Percentiles rank a stretch among this genome's conserved stretches.
phyloP scores from a whole-genome alignment of 371 early-diverging fungal genomes.

The Actinomortierella wolfii region DNA sequence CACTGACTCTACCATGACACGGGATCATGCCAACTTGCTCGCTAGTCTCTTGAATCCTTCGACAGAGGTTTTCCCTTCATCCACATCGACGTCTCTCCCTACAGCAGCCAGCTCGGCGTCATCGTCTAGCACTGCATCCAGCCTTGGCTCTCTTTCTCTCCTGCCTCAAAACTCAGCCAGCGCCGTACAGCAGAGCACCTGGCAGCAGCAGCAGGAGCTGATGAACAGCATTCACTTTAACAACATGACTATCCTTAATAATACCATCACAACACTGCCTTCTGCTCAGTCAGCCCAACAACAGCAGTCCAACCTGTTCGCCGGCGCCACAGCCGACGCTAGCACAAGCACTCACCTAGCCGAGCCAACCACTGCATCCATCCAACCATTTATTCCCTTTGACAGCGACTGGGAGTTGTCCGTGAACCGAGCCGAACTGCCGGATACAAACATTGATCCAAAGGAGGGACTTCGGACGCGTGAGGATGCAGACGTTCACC shows the following conservation, averaged over 20 bases:
- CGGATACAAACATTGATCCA: slow-evolving; percentile 22
- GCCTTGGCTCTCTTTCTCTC: no score
- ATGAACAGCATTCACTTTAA: slow-evolving; percentile 39
- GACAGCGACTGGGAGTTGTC: slow-evolving; percentile 36
- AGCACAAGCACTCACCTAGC: slow-evolving; percentile 1
- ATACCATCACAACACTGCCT: neutral
- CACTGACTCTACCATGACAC: slow-evolving; percentile 21
- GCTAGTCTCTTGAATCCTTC: slow-evolving; percentile 34
- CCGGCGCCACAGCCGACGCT: neutral
- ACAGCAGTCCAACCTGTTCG: slow-evolving; percentile 1
- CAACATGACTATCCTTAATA: slow-evolving; percentile 43
- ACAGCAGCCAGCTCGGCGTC: no score
- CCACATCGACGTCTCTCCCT: no score
- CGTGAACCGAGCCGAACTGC: slow-evolving; percentile 34
- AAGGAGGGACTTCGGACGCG: slow-evolving; percentile 22
- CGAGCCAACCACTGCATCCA: slow-evolving; percentile 4
- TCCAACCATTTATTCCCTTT: slow-evolving; percentile 35
- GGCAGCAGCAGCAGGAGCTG: slow-evolving; percentile 34
- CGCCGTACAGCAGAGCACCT: slow-evolving; percentile 2
- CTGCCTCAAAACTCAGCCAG: no score
- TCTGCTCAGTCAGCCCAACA: slow-evolving; percentile 9
- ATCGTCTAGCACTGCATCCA: no score
- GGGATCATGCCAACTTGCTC: slow-evolving; percentile 33
- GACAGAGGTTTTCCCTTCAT: slow-evolving; percentile 26
- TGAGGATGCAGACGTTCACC: slow-evolving; percentile 8